Base-by-base conservation (phyloP, 768 basidiomycete species). In the Leccinum boreale region DNA sequence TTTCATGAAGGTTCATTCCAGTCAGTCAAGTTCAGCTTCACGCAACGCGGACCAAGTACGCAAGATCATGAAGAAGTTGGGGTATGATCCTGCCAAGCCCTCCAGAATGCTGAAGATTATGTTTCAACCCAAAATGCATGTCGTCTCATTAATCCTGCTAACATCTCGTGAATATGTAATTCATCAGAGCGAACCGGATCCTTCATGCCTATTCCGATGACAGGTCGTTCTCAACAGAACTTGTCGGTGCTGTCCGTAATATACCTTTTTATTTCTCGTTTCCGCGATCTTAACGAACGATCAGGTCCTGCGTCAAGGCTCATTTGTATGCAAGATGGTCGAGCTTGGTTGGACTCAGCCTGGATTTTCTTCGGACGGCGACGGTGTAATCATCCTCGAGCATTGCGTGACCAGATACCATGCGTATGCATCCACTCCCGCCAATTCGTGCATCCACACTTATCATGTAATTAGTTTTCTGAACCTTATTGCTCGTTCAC, bases 371-470 rank as follows among this genome's bases (percentile, higher is more conserved):
- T 44, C 57, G 2, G 67, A 71, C 36, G 52, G 51, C 5, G 71
- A 74, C n/a, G 78, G 80, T 35, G 73, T 74, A 53, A 55, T 76
- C 9, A 77, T 76, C 3, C 68, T 85, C 5, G 71, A 78, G 19
- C 81, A 83, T 62, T 77, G 78, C 3, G 70, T 82, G 21, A 76
- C 83, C 2, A 71, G 85, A 64, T 85, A 85, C 60, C 83, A 84
- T 55, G 83, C 79, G 80, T 84, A 66, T 12, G 75, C 72, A 4
- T 35, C 14, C 4, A 1, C 19, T 15, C 14, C 6, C 7, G 1
- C 15, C 29, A 4, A 9, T 19, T 45, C 12, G 9, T 17, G 5
- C 50, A 15, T 17, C 7, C 5, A 47, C 35, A 3, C 7, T n/a
- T 36, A 36, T 21, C 0, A 8, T 23, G 12, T 26, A 10, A 33